phyloP scores from a whole-genome alignment of 768 basidiomycete species.

The Mycena crocata region DNA sequence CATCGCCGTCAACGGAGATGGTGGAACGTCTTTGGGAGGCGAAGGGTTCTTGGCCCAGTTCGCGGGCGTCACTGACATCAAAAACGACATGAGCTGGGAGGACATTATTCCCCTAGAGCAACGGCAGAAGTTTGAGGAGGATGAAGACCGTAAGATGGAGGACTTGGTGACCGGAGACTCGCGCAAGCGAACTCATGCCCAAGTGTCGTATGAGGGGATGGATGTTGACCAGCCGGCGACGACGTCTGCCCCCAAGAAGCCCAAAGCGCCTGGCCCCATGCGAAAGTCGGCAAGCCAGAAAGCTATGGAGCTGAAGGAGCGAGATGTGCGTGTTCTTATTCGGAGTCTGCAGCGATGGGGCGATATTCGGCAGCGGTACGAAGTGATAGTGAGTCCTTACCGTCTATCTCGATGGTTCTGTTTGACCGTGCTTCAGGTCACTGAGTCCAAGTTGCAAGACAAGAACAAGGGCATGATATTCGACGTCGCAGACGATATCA shows the following conservation, averaged over 20 bases:
- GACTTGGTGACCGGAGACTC: conserved; percentile 76
- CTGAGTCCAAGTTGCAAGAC: conserved; percentile 89
- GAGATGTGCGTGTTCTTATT: conserved; percentile 95
- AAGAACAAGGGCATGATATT: conserved; percentile 95
- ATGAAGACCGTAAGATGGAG: conserved; percentile 79
- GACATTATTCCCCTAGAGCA: conserved; percentile 97
- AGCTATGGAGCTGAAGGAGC: conserved; percentile 96
- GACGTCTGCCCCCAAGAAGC: conserved; percentile 76
- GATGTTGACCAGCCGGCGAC: conserved; percentile 82
- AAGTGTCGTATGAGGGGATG: conserved; percentile 94
- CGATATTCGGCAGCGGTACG: conserved; percentile 94
- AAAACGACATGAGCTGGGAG: conserved; percentile 99
- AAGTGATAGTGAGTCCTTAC: conserved; percentile 80
- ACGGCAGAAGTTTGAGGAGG: conserved; percentile 84
- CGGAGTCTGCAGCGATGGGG: conserved; percentile 98
- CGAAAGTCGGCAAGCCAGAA: conserved; percentile 94
- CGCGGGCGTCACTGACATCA: conserved; percentile 96
- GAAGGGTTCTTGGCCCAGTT: conserved; percentile 96
- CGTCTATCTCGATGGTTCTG: conserved; percentile 12
- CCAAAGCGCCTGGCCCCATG: conserved; percentile 72
- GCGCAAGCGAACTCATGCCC: conserved; percentile 87
- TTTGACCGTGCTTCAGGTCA: conserved; percentile 63
- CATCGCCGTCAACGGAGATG: conserved; percentile 81
- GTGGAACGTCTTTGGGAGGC: conserved; percentile 95
- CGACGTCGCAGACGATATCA: conserved; percentile 92